Percentiles rank a stretch among this genome's conserved stretches.
phyloP scores from a whole-genome alignment of 495 filamentous ascomycete genomes.

The Clavariopsis aquatica region DNA sequence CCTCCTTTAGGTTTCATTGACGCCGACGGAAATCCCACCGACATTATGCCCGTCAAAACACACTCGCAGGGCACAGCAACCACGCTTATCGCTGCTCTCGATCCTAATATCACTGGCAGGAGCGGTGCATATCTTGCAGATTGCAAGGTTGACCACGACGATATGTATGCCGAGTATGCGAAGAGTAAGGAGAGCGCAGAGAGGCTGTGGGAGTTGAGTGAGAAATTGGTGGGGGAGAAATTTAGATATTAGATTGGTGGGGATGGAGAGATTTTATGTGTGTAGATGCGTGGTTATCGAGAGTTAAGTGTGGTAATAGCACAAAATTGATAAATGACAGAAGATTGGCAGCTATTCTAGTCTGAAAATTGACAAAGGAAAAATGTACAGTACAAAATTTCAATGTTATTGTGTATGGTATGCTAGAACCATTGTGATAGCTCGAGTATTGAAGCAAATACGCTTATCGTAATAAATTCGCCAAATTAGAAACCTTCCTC shows the following conservation, averaged over 20 bases:
- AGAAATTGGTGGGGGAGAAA: constrained; percentile 27
- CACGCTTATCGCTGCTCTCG: constrained; percentile 26
- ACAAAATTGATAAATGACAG: too few relatives aligned
- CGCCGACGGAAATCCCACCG: constrained; percentile 4
- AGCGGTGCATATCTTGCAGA: constrained; percentile 23
- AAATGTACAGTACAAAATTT: too few relatives aligned
- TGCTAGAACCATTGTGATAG: too few relatives aligned
- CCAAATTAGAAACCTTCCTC: too few relatives aligned
- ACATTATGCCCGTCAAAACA: constrained; percentile 9
- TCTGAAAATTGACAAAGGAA: too few relatives aligned
- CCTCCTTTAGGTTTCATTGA: constrained; percentile 8
- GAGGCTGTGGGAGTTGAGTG: constrained; percentile 34
- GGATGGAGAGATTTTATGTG: too few relatives aligned
- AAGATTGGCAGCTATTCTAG: too few relatives aligned
- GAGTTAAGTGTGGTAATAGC: too few relatives aligned
- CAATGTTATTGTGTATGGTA: too few relatives aligned
- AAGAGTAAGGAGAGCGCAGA: constrained; percentile 14
- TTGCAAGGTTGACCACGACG: constrained; percentile 3
- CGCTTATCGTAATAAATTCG: too few relatives aligned
- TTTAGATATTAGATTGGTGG: constrained; percentile 9
- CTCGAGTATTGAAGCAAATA: too few relatives aligned
- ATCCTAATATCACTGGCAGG: constrained; percentile 17
- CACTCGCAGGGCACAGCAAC: constrained; percentile 23
- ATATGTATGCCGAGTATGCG: constrained; percentile 3
- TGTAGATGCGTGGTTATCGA: too few relatives aligned